These are phyloP conservation scores for Trifolium dubium DNA, from an alignment of 306 rosid species.

Conservation along the genomic window DNA sequence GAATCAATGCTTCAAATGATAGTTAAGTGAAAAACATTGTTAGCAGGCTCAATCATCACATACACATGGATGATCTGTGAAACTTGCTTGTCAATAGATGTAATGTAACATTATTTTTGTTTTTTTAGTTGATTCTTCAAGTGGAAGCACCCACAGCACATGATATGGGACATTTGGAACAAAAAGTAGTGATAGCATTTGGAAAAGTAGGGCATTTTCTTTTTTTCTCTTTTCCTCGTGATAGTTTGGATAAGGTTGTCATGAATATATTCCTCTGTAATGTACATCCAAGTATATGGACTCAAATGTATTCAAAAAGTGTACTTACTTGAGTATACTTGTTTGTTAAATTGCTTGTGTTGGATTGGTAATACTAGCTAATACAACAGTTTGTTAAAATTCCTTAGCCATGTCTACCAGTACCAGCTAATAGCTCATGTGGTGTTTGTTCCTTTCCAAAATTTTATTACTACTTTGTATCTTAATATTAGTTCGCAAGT, in stretches of 20 bases:
- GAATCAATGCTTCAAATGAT: conserved; percentile 53
- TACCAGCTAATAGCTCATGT: not conserved
- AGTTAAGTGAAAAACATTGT: conserved; percentile 34
- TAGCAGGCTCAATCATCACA: conserved; percentile 31
- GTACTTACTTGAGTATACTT: not conserved
- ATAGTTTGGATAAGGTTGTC: conserved; percentile 52
- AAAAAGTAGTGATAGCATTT: conserved; percentile 37
- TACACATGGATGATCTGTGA: conserved; percentile 39
- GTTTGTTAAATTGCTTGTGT: not conserved
- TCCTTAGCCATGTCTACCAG: not conserved
- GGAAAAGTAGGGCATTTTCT: conserved; percentile 43
- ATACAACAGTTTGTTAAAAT: conserved; percentile 11
- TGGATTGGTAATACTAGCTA: not conserved
- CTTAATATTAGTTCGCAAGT: not conserved
- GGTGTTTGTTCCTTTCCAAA: not conserved
- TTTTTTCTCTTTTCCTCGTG: conserved; percentile 28
- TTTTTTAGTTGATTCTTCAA: not conserved
- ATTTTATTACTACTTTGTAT: not conserved
- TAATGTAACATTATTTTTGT: conserved; percentile 5
- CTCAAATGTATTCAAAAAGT: conserved; percentile 26
- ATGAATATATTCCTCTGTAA: conserved; percentile 34
- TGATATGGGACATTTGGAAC: conserved; percentile 39
- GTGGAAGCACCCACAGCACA: conserved; percentile 35
- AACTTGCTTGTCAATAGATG: conserved; percentile 45
- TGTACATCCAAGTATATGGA: conserved; percentile 35